Evolutionary conservation across 768 basidiomycete species (phyloP), one percentile per base, ranked within the genome.

Genomic region (Holtermannia corniformis): DNA sequence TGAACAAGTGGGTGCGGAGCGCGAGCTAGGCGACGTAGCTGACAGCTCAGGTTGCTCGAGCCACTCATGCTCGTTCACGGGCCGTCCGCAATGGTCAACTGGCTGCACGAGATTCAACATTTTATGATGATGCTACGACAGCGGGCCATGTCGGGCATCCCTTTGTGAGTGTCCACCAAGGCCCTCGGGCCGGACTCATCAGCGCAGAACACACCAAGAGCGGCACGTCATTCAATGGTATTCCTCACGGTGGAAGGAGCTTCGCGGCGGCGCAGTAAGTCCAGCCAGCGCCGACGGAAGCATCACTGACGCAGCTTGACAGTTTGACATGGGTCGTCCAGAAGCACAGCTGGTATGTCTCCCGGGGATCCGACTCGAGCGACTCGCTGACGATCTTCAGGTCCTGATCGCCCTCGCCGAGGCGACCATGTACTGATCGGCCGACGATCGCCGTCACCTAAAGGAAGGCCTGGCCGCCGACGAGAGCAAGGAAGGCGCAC

Each of bases 241-340:
- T 46, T 65, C 67, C 19, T 46, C 55, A 2, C 47, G 59, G 48
- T 68, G 67, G 67, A 44, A 64, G 47, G 63, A 62, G 25, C 49
- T 68, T 10, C 54, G 67, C 13, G 67, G 67, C 5, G 67, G 67
- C 41, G 50, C 67, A n/a, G 59, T 61, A 41, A 61, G 59, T 58
- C 2, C 10, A 10, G 24, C 5, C 25, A 13, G 41, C 23, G 21
- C 16, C 14, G 20, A 19, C 21, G 26, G 5, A 27, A 41, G n/a
- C 51, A 23, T 12, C 12, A 19, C 50, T 24, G 20, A 23, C 12
- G 5, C 40, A 43, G 22, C 13, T 28, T 22, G 16, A 16, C 27
- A 61, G 52, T 65, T 64, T 50, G 67, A 68, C 51, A 68, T 68
- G 67, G 60, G 67, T 52, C 46, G 67, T 32, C 67, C 67, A 42